Conservation (phyloP, 352 stramenopile species). For the Globisporangium canariense region DNA sequence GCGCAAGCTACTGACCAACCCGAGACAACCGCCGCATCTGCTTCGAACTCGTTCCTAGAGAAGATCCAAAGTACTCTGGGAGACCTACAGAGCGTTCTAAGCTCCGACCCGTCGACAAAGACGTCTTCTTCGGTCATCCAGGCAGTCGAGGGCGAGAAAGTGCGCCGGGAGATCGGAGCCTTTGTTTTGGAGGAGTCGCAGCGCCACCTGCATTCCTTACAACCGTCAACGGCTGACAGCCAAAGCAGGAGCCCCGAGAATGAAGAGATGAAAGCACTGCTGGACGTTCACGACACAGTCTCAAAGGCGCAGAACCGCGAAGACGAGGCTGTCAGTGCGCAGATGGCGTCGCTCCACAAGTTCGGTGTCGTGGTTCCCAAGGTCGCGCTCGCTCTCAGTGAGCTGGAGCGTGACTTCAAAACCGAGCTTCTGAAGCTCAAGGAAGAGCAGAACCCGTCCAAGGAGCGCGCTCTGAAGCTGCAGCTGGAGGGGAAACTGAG, state of each 20-base stretch:
- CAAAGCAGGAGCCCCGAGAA: neutral
- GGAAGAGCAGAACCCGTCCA: constrained; percentile 61
- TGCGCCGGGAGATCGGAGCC: constrained; percentile 46
- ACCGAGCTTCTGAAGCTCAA: constrained; percentile 31
- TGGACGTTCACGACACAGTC: constrained; percentile 37
- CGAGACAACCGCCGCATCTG: constrained; percentile 15
- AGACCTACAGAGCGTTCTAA: constrained; percentile 38
- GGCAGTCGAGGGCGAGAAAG: constrained; percentile 41
- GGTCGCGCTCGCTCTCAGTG: constrained; percentile 32
- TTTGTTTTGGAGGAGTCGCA: constrained; percentile 46
- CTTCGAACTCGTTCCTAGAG: constrained; percentile 26
- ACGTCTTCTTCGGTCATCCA: constrained; percentile 53
- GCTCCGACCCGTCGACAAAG: constrained; percentile 37
- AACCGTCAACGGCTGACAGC: neutral
- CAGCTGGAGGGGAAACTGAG: constrained; percentile 38
- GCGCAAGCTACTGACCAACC: constrained; percentile 9
- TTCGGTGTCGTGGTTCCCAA: constrained; percentile 43
- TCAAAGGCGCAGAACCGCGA: constrained; percentile 52
- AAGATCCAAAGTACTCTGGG: constrained; percentile 26
- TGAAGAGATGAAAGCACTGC: constrained; percentile 23
- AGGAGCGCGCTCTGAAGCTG: constrained; percentile 33
- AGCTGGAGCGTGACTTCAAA: constrained; percentile 43
- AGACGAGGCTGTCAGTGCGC: constrained; percentile 33
- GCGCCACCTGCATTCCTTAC: constrained; percentile 24
- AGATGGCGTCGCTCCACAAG: constrained; percentile 31